phyloP scores from a whole-genome alignment of 2,329 filamentous ascomycete species.

The Fusarium sp. region DNA sequence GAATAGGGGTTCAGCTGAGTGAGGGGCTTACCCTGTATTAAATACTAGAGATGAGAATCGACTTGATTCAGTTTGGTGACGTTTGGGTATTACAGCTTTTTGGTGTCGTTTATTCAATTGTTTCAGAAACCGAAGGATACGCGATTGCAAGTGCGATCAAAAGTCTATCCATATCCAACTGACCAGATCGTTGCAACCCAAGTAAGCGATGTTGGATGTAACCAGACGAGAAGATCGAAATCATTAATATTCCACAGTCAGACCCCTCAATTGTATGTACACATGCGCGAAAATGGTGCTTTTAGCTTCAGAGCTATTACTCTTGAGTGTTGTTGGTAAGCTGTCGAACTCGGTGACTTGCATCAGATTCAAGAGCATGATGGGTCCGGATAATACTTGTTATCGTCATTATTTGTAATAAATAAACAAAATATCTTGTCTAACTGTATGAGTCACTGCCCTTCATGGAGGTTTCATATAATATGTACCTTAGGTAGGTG shows the following conservation, averaged over 20 bases:
- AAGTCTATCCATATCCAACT: fast-evolving
- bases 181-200: background rate
- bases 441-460: fast-evolving
- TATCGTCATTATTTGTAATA: too few relatives aligned
- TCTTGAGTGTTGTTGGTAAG: too few relatives aligned
- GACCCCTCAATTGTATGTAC: too few relatives aligned
- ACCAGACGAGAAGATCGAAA: too few relatives aligned
- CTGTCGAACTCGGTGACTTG: background rate
- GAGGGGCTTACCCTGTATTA: constrained; percentile 29
- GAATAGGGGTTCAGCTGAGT: constrained; percentile 5
- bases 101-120: background rate
- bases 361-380: background rate
- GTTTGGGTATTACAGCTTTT: too few relatives aligned
- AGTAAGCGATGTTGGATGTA: background rate
- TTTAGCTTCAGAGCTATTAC: background rate
- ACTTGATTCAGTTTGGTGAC: background rate
- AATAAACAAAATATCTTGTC: background rate
- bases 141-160: background rate
- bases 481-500: background rate
- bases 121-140: background rate
- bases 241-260: too few relatives aligned
- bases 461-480: too few relatives aligned
- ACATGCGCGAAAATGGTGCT: too few relatives aligned
- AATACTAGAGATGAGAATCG: background rate
- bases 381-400: background rate